These are phyloP conservation scores for Blastomyces silverae DNA, from an alignment of 2,329 filamentous ascomycete genomes.

Conservation along the genomic window DNA sequence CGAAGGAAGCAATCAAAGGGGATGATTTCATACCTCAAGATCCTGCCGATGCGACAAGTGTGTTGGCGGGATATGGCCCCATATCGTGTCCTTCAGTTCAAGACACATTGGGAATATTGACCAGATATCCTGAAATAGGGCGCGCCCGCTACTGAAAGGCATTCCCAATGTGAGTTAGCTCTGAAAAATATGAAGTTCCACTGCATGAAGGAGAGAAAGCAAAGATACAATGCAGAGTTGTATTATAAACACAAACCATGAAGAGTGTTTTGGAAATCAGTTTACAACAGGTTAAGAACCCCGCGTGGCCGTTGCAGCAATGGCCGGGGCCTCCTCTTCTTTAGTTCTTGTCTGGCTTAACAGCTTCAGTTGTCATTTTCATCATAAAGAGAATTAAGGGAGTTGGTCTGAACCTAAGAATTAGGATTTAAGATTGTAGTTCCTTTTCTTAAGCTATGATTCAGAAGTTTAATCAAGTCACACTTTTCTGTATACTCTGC, in stretches of 20 bases:
- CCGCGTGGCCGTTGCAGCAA: too few relatives aligned
- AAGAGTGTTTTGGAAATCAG: too few relatives aligned
- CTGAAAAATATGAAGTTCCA: not conserved
- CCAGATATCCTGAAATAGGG: not conserved
- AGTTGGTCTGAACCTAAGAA: too few relatives aligned
- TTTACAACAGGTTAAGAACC: too few relatives aligned
- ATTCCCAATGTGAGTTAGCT: not conserved
- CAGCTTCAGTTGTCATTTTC: too few relatives aligned
- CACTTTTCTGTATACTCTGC: too few relatives aligned
- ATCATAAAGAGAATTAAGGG: too few relatives aligned
- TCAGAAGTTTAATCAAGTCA: too few relatives aligned
- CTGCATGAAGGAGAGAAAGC: not conserved
- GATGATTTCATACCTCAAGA: not conserved
- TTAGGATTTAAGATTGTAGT: too few relatives aligned
- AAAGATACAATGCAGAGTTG: not conserved
- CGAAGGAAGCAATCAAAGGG: not conserved
- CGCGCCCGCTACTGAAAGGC: not conserved
- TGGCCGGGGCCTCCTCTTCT: too few relatives aligned
- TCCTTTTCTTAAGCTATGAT: too few relatives aligned
- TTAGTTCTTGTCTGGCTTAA: too few relatives aligned
- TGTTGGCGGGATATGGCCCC: not conserved
- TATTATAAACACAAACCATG: not conserved
- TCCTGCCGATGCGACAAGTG: not conserved
- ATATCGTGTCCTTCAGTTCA: not conserved
- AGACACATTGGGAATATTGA: not conserved